phyloP scores from a whole-genome alignment of 208 protist genomes.

The Trichomonas tenax region DNA sequence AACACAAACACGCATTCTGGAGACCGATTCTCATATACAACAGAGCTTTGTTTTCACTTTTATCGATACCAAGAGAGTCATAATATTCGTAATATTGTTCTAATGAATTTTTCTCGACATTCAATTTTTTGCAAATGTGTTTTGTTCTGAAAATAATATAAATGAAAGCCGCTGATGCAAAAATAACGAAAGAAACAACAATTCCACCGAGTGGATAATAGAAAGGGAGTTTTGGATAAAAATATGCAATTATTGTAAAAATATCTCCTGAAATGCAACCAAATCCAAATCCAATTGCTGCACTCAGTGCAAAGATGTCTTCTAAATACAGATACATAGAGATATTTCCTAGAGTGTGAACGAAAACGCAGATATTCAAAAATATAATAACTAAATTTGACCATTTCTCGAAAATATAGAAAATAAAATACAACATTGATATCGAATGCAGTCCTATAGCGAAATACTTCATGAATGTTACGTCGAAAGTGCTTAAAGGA shows the following conservation, averaged over 20 bases:
- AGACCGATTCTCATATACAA: background rate
- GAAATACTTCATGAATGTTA: background rate
- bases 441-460: background rate
- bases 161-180: background rate
- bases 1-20: background rate
- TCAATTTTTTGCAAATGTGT: background rate
- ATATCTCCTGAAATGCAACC: background rate
- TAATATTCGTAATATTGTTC: background rate
- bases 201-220: background rate
- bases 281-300: background rate
- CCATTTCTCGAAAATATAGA: background rate
- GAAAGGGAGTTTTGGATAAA: background rate
- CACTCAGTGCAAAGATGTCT: background rate
- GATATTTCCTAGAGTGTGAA: background rate
- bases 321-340: background rate
- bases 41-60: background rate
- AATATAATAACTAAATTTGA: background rate
- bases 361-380: background rate
- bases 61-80: background rate
- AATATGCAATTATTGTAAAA: background rate
- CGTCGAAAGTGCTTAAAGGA: background rate
- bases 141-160: background rate
- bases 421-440: background rate
- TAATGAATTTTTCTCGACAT: background rate
- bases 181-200: background rate